Conservation (phyloP, 2,329 filamentous ascomycete species). For the Paecilomyces formosus region DNA sequence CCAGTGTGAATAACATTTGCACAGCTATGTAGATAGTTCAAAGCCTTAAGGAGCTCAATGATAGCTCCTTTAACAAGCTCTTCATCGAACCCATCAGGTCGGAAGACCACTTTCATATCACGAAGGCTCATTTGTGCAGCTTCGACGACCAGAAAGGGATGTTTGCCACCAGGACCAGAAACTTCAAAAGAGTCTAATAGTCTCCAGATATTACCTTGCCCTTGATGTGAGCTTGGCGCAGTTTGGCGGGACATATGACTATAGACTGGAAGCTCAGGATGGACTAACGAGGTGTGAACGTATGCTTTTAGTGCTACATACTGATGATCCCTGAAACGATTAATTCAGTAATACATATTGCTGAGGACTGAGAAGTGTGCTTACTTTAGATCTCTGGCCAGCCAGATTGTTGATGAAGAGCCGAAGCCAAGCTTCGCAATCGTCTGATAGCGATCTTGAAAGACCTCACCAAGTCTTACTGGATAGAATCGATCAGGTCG, state of each 20-base stretch:
- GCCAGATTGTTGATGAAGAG: background rate
- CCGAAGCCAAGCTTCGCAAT: conserved; percentile 16
- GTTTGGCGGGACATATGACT: background rate
- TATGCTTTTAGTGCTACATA: background rate
- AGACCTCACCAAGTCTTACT: conserved; percentile 16
- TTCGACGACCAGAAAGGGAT: background rate
- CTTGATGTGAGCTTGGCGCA: background rate
- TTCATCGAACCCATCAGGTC: background rate
- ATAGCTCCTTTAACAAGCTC: background rate
- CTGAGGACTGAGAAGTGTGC: background rate
- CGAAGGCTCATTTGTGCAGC: background rate
- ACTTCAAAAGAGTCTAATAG: background rate
- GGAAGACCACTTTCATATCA: background rate
- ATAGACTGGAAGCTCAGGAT: background rate
- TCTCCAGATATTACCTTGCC: background rate
- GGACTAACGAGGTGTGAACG: background rate
- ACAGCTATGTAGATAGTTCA: background rate
- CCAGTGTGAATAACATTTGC: background rate
- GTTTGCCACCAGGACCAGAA: background rate
- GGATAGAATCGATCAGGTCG: conserved; percentile 17
- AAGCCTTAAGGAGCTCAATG: background rate
- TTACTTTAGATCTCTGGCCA: background rate
- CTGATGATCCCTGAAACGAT: background rate
- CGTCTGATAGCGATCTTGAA: conserved; percentile 17
- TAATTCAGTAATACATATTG: background rate